Base-by-base conservation (phyloP, 2,329 filamentous ascomycete species). In the Emmonsiellopsis sp. region DNA sequence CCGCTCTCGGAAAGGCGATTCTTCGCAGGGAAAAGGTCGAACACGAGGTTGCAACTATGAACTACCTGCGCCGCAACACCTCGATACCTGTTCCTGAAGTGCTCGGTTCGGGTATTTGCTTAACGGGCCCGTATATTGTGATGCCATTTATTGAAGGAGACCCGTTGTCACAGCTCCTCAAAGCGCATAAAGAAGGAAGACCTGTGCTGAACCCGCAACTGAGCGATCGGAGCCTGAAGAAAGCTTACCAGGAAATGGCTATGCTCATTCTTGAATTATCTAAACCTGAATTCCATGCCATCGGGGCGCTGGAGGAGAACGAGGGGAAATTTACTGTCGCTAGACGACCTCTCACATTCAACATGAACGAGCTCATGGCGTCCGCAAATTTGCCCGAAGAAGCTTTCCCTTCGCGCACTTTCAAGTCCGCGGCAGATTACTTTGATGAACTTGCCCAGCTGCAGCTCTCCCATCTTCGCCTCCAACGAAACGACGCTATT, bases 401-500 rank as follows among this genome's bases (percentile, higher is more conserved):
- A 16, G 13, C n/a, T 31, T 32, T 56, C 10, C 26, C 51, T 13
- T 6, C 43, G 26, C 31, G 20, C 30, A 20, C 31, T 7, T 57
- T 54, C 44, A 7, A 5, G 10, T 48, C 51, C 7, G 46, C 54
- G 9, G 35, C 30, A 10, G 35, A 52, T n/a, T 55, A 56, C 37
- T 53, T 58, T 46, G 10, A 50, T 30, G 52, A 53, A 13, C 54
- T 56, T 11, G 54, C 56, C 7, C n/a, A 52, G 5, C n/a, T 55
- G 16, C 57, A 55, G 13, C 26, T 57, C 31, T 13, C 30, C 10
- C 65, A 69, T 13, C 61, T 74, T 1, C 11, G 63, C 8, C 73
- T 72, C 52, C 70, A 76, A 56, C 69, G 65, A 50, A 73, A 75
- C 55, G 65, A 73, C 32, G 55, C 67, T 0, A 59, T 73, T 1